Base-by-base conservation (phyloP, 2,329 filamentous ascomycete species). In the Aurifilum marmelostoma region DNA sequence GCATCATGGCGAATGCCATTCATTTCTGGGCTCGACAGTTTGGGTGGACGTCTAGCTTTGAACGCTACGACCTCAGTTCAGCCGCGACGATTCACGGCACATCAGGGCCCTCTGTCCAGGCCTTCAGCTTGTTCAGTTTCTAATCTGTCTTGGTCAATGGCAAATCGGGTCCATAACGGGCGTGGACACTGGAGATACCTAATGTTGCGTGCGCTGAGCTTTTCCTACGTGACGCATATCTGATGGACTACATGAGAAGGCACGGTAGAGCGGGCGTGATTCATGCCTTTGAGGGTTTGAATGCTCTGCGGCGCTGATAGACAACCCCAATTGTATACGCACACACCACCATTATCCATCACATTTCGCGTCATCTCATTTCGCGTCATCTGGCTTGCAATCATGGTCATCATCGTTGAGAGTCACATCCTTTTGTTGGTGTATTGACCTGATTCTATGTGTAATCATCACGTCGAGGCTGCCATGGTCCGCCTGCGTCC, bases 71-170 rank as follows among this genome's bases (percentile, higher is more conserved):
- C 16, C 29, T 47, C 56, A n/a, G 32, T 32, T 59, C 14, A n/a
- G 56, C 56, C 32, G 32, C 56, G 21, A 34, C 11, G 18, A 37
- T 59, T 11, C 29, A 59, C 32, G 7, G 21, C 4, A 34, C 29
- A 37, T n/a, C 6, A 3, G 11, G 32, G 18, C 56, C 37, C 50
- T 65, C 16, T 24, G n/a, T n/a, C 24, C 37, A 24, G 34, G 63
- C 63, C 18, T 65, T 43, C 11, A 52, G 65, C 65, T 66, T 64
- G 50, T 52, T 37, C 18, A 62, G 50, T 56, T 24, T 41, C 47
- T 62, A 24, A 52, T 58, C 14, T 52, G 47, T 47, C 50, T 27
- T 34, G 50, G 11, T 32, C 34, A n/a, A 5, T 43, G 63, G 52
- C 52, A 41, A 52, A 58, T 65, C 3, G 21, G 59, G 37, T 32